Conservation (phyloP, 2,329 filamentous ascomycete species). For the Daldinia eschscholtzii region DNA sequence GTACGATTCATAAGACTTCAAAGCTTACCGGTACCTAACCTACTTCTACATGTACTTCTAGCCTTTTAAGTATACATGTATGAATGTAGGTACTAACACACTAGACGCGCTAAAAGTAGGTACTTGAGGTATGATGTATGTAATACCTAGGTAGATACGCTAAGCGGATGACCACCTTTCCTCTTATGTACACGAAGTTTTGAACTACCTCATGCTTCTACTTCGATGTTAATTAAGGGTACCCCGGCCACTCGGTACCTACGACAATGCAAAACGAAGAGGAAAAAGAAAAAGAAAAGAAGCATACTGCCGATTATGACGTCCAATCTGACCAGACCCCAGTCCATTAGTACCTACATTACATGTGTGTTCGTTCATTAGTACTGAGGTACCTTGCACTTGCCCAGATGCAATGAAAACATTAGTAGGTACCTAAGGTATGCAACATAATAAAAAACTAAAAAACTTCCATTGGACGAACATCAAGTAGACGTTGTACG, state of each 20-base stretch:
- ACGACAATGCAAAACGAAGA: not conserved
- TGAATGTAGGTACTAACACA: not conserved
- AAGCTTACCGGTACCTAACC: not conserved
- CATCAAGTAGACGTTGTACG: not conserved
- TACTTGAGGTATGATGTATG: not conserved
- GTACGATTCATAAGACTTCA: constrained; percentile 16
- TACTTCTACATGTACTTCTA: not conserved
- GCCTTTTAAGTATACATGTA: constrained; percentile 2
- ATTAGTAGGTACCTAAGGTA: too few species aligned
- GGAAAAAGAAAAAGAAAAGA: not conserved
- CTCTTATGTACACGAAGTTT: not conserved
- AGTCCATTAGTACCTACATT: not conserved
- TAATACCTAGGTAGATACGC: constrained; percentile 5
- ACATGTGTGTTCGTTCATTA: too few species aligned
- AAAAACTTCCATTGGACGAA: not conserved
- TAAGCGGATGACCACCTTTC: constrained; percentile 5
- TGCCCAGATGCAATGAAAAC: too few species aligned
- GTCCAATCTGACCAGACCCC: not conserved
- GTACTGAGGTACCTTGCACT: too few species aligned
- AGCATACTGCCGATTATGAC: constrained; percentile 8
- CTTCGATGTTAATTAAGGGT: constrained; percentile 5
- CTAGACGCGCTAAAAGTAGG: too few species aligned
- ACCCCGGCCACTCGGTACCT: not conserved
- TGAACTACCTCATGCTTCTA: not conserved
- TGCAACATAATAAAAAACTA: too few species aligned